phyloP scores from a whole-genome alignment of 108 stramenopile species.

The Nitzschia inconspicua region DNA sequence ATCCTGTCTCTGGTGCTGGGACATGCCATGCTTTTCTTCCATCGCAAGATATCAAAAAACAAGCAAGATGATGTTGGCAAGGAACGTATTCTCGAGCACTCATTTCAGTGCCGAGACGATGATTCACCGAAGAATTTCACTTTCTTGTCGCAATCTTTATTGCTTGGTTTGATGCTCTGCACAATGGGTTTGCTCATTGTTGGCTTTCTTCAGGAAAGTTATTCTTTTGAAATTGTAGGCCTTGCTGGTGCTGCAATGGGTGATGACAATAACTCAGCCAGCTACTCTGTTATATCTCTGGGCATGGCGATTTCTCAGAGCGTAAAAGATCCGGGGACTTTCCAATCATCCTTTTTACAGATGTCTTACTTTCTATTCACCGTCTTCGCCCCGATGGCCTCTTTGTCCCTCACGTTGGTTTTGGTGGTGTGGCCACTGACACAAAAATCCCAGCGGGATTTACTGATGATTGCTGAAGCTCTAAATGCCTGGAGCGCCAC shows the following conservation, averaged over 20 bases:
- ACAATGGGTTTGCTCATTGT: conserved; percentile 26
- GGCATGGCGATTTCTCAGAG: conserved; percentile 63
- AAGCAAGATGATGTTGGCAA: neutral
- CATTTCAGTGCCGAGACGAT: conserved; percentile 14
- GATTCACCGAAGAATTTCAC: conserved; percentile 13
- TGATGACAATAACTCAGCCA: conserved; percentile 25
- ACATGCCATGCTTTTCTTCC: conserved; percentile 74
- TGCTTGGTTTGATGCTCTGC: conserved; percentile 6
- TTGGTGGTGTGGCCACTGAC: conserved; percentile 74
- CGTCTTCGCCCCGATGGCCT: conserved; percentile 74
- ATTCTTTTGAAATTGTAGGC: conserved; percentile 84
- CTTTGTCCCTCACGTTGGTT: conserved; percentile 47
- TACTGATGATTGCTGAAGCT: conserved; percentile 74
- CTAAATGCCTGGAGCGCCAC: conserved; percentile 88
- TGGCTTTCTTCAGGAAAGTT: conserved; percentile 57
- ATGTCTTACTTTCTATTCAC: conserved; percentile 83
- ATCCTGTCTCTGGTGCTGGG: conserved; percentile 75
- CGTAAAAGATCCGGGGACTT: conserved; percentile 59
- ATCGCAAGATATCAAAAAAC: conserved; percentile 59
- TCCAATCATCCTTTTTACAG: conserved; percentile 55
- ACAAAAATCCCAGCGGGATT: conserved; percentile 34
- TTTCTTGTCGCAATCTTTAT: conserved; percentile 1
- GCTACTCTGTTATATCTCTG: conserved; percentile 74
- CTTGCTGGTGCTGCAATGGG: conserved; percentile 76
- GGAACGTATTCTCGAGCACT: conserved; percentile 23